A percentile compares a stretch with the other conserved stretches of the same genome.
Evolutionary conservation across 2,329 filamentous ascomycete species (phyloP).

Genomic region (Zymoseptoria tritici): DNA sequence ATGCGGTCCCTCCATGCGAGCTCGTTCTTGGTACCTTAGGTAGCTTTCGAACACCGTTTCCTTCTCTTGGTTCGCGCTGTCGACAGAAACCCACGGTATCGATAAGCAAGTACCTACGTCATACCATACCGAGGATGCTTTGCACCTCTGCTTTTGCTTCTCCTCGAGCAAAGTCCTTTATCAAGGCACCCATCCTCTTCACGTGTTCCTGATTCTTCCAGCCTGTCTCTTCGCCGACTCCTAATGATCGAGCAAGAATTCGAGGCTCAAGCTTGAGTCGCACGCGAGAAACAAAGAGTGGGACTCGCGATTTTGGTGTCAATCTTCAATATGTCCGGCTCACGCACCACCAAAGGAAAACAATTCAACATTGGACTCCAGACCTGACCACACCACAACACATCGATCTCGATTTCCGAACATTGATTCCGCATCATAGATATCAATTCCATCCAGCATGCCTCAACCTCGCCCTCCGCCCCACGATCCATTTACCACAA

Average conservation of each 20-base stretch:
- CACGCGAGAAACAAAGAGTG: background rate
- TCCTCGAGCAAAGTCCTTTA: too few relatives aligned
- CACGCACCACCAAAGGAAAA: background rate
- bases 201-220: background rate
- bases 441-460: slow-evolving; percentile 10
- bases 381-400: too few relatives aligned
- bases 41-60: too few relatives aligned
- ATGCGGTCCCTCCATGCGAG: too few relatives aligned
- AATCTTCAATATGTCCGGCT: background rate
- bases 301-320: background rate
- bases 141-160: background rate
- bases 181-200: background rate
- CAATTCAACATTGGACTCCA: background rate
- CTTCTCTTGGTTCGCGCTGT: too few relatives aligned
- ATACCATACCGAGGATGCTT: background rate
- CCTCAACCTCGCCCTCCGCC: background rate
- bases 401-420: background rate
- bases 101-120: background rate
- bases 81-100: background rate
- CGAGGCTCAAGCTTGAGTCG: too few relatives aligned
- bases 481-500: slow-evolving; percentile 21
- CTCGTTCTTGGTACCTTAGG: too few relatives aligned
- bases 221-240: background rate
- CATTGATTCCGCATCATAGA: background rate
- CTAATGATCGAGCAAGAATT: background rate